phyloP scores from a whole-genome alignment of 495 filamentous ascomycete species.

The Aeminium ludgeri region DNA sequence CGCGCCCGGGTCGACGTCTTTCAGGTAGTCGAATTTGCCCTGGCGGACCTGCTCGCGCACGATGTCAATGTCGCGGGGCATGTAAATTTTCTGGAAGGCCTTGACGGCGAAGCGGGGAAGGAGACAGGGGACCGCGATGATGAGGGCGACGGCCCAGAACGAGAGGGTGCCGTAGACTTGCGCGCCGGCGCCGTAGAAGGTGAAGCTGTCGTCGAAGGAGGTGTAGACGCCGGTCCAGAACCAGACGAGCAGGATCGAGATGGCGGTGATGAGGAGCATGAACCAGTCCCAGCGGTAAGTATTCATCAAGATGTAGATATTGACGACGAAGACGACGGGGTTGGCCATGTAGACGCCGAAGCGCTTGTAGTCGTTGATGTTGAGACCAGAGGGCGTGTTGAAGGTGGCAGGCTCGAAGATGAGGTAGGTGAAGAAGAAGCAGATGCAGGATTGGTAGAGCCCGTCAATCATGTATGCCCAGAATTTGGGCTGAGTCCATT shows the following conservation, averaged over 20 bases:
- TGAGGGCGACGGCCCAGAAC: conserved; percentile 69
- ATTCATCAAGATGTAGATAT: conserved; percentile 87
- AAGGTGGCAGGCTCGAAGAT: conserved; percentile 53
- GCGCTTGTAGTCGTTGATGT: conserved; percentile 56
- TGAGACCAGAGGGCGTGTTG: conserved; percentile 48
- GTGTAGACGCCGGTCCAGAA: conserved; percentile 95
- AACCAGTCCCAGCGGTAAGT: conserved; percentile 97
- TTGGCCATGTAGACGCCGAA: conserved; percentile 74
- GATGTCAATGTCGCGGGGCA: conserved; percentile 86
- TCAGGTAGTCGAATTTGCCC: conserved; percentile 61
- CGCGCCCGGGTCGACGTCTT: conserved; percentile 29
- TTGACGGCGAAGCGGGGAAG: conserved; percentile 78
- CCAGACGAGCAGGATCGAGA: conserved; percentile 80
- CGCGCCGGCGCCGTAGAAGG: conserved; percentile 61
- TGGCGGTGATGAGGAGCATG: conserved; percentile 55
- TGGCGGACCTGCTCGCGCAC: conserved; percentile 76
- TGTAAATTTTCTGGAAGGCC: conserved; percentile 76
- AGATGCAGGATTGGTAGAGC: conserved; percentile 80
- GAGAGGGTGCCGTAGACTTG: conserved; percentile 64
- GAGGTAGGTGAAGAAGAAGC: conserved; percentile 82
- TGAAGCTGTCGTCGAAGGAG: conserved; percentile 41
- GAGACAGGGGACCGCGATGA: conserved; percentile 62
- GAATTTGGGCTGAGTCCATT: conserved; percentile 95
- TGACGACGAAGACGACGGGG: conserved; percentile 64
- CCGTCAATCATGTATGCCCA: conserved; percentile 97